A percentile compares a stretch with the other conserved stretches of the same genome.
phyloP scores from a whole-genome alignment of 371 early-diverging fungal species.

The Synchytrium microbalum region DNA sequence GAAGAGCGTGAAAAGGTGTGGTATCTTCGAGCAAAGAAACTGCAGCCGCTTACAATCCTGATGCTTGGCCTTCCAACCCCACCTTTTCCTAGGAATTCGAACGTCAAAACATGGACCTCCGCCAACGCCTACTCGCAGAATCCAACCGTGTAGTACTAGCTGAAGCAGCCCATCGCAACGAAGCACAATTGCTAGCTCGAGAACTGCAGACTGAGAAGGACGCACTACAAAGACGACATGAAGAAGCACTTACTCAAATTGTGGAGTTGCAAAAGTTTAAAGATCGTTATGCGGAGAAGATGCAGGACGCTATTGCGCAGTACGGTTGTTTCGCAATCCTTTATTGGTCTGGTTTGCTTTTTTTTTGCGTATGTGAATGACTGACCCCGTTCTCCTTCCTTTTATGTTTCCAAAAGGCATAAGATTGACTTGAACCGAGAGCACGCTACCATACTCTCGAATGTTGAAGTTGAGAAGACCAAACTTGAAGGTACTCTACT shows the following conservation, averaged over 20 bases:
- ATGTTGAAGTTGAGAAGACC: constrained; percentile 29
- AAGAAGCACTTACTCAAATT: constrained; percentile 26
- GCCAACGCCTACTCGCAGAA: constrained; percentile 30
- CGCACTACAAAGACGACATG: constrained; percentile 19
- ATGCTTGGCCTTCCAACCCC: background rate
- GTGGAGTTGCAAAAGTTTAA: constrained; percentile 26
- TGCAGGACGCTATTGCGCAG: constrained; percentile 37
- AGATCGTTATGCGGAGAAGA: constrained; percentile 30
- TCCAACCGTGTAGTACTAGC: constrained; percentile 23
- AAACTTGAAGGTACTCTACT: constrained; percentile 25
- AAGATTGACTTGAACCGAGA: constrained; percentile 36
- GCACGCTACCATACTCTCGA: constrained; percentile 23
- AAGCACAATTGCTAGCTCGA: constrained; percentile 28
- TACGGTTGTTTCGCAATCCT: constrained; percentile 1
- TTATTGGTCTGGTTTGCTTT: background rate
- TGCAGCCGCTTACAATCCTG: background rate
- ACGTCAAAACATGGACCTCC: constrained; percentile 25
- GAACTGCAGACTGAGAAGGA: constrained; percentile 23
- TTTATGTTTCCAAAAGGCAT: constrained; percentile 15
- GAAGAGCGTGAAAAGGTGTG: constrained; percentile 25
- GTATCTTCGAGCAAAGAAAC: background rate
- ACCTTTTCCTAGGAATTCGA: constrained; percentile 22
- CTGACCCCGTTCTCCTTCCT: background rate
- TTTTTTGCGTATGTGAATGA: background rate
- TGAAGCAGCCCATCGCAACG: constrained; percentile 25